These are phyloP conservation scores for Penicillium alfredii DNA, from an alignment of 495 filamentous ascomycete species.

Conservation along the genomic window DNA sequence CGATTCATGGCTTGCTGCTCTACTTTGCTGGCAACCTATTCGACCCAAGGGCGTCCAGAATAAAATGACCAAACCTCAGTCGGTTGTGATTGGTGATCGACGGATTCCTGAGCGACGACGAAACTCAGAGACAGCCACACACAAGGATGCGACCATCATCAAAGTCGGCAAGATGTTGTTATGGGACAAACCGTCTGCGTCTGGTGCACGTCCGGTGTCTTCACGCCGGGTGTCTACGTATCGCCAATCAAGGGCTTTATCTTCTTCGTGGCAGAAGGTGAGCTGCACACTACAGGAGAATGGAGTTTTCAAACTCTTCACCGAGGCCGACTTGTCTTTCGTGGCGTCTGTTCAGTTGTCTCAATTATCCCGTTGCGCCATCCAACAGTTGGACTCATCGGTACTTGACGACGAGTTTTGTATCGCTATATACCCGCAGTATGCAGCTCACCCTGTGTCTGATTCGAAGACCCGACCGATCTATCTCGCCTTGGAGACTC, in stretches of 20 bases:
- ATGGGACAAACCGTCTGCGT: slow-evolving; percentile 61
- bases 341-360: slow-evolving; percentile 83
- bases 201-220: slow-evolving; percentile 36
- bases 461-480: slow-evolving; percentile 45
- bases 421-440: slow-evolving; percentile 85
- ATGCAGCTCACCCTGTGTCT: slow-evolving; percentile 56
- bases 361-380: slow-evolving; percentile 79
- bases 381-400: slow-evolving; percentile 85
- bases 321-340: slow-evolving; percentile 71
- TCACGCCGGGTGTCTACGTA: slow-evolving; percentile 45
- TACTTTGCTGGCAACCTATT: slow-evolving; percentile 92
- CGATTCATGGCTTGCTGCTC: slow-evolving; percentile 86
- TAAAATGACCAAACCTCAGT: slow-evolving; percentile 65
- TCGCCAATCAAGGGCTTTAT: slow-evolving; percentile 49
- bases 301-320: slow-evolving; percentile 85
- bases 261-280: slow-evolving; percentile 71
- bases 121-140: slow-evolving; percentile 55
- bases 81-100: slow-evolving; percentile 43
- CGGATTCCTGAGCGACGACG: slow-evolving; percentile 49
- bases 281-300: slow-evolving; percentile 95
- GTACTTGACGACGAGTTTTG: slow-evolving; percentile 92
- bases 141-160: slow-evolving; percentile 82
- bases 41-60: slow-evolving; percentile 68
- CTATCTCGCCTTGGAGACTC: slow-evolving; percentile 80
- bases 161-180: slow-evolving; percentile 93